Conservation (phyloP, 306 rosid species). For the Prunus padus region DNA sequence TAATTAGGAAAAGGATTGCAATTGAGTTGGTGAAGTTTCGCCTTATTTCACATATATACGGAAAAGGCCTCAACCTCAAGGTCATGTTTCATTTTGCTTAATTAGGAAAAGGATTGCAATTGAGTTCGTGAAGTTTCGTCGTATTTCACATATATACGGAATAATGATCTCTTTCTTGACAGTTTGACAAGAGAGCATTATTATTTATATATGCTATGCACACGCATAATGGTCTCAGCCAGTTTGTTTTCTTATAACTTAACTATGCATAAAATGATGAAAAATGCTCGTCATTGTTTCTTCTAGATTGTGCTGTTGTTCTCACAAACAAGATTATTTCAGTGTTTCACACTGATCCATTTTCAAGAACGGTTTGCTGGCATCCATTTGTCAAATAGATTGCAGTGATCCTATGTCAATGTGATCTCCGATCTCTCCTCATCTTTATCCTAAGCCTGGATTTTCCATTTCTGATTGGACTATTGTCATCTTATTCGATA, state of each 20-base stretch:
- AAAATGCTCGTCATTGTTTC: not conserved
- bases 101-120: not conserved
- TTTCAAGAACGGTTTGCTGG: constrained; percentile 5
- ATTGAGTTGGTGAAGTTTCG: not conserved
- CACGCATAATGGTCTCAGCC: not conserved
- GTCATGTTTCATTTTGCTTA: not conserved
- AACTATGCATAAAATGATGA: not conserved
- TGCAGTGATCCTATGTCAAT: not conserved
- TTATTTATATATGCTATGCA: not conserved
- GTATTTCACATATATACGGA: not conserved
- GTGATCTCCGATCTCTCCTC: constrained; percentile 14
- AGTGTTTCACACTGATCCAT: not conserved
- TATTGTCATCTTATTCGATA: constrained; percentile 8
- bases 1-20: not conserved
- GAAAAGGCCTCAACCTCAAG: not conserved
- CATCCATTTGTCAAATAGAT: not conserved
- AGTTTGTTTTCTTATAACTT: not conserved
- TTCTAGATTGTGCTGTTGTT: not conserved
- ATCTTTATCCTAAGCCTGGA: constrained; percentile 14
- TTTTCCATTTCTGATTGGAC: not conserved
- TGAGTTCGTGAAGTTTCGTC: not conserved
- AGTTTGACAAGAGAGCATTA: not conserved
- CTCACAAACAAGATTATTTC: constrained; percentile 3
- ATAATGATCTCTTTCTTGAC: not conserved
- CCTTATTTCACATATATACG: not conserved